Percentiles rank a stretch among this genome's conserved stretches.
phyloP scores from a whole-genome alignment of 1,284 basidiomycete genomes.

The Ceratobasidium sp. region DNA sequence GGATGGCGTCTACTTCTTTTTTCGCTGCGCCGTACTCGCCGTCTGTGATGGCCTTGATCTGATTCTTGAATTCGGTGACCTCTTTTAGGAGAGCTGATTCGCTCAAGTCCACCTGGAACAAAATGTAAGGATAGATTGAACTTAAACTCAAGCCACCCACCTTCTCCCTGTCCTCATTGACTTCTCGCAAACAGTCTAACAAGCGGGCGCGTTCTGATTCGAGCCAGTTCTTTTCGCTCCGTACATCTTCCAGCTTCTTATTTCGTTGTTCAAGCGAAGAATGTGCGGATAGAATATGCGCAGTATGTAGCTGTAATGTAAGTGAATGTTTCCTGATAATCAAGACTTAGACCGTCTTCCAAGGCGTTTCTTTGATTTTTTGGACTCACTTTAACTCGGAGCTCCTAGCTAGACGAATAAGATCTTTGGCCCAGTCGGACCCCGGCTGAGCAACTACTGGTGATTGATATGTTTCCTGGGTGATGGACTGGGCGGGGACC shows the following conservation, averaged over 20 bases:
- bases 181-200: conserved; percentile 71
- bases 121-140: conserved; percentile 6
- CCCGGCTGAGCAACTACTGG: conserved; percentile 72
- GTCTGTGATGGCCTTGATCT: conserved; percentile 72
- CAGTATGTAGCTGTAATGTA: conserved; percentile 81
- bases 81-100: conserved; percentile 69
- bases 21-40: conserved; percentile 78
- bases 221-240: conserved; percentile 74
- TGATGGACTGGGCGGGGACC: conserved; percentile 51
- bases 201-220: conserved; percentile 72
- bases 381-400: conserved; percentile 77
- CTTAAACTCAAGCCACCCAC: conserved; percentile 52
- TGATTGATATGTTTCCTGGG: conserved; percentile 49
- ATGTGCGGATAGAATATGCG: conserved; percentile 84
- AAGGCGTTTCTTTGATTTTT: background rate
- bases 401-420: conserved; percentile 81
- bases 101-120: conserved; percentile 62
- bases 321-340: conserved; percentile 75
- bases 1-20: conserved; percentile 74
- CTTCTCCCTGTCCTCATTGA: conserved; percentile 82
- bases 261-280: conserved; percentile 77
- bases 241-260: conserved; percentile 78
- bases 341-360: background rate
- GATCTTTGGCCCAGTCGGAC: conserved; percentile 79
- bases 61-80: conserved; percentile 68